Conservation (phyloP, 1,139 yeast genomes). For the Pichiaceae sp. region DNA sequence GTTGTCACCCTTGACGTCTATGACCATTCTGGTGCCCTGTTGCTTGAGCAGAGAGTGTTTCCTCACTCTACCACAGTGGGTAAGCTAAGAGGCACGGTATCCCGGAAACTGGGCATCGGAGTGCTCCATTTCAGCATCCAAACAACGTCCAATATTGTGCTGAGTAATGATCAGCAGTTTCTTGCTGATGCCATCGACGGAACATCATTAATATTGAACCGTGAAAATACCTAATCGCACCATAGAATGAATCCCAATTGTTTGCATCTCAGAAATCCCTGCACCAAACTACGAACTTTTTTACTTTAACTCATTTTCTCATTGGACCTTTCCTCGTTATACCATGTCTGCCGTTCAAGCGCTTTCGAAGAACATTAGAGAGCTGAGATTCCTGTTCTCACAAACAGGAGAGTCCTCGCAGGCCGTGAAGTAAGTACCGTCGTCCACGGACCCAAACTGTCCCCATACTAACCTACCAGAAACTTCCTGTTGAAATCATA, state of each 20-base stretch:
- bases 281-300: no score
- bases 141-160: conserved; percentile 3
- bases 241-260: no score
- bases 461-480: conserved; percentile 22
- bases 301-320: no score
- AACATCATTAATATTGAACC: no score
- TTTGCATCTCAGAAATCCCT: no score
- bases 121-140: conserved; percentile 15
- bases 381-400: conserved; percentile 71
- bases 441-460: background rate
- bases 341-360: conserved; percentile 42
- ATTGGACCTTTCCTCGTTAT: no score
- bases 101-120: conserved; percentile 8
- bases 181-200: conserved; percentile 1
- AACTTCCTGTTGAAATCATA: conserved; percentile 55
- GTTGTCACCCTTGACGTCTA: background rate
- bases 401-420: conserved; percentile 56
- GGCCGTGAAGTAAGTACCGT: conserved; percentile 3
- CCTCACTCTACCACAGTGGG: conserved; percentile 18
- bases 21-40: background rate
- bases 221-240: no score
- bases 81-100: conserved; percentile 19
- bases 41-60: conserved; percentile 6
- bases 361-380: conserved; percentile 60
- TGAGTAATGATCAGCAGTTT: conserved; percentile 14